Evolutionary conservation across 1,284 basidiomycete genomes (phyloP).

Genomic region (Violaceomyces palustris): DNA sequence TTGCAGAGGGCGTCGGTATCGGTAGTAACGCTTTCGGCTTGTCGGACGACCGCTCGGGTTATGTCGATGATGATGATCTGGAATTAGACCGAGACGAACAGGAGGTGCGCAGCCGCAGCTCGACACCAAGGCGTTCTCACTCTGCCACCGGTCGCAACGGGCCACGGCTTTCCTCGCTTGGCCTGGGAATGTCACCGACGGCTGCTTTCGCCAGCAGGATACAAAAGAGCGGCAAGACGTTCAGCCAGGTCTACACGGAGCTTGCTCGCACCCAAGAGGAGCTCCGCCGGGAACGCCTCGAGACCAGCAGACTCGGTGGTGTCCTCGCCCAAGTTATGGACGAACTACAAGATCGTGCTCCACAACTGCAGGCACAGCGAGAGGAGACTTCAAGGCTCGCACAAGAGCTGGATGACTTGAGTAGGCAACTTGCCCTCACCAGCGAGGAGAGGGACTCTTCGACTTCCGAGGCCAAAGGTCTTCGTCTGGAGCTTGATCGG

Average conservation of each 20-base stretch:
- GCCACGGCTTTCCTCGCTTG: slow-evolving; percentile 2
- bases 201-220: slow-evolving; percentile 65
- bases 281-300: slow-evolving; percentile 63
- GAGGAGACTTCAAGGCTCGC: slow-evolving; percentile 43
- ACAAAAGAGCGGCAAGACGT: slow-evolving; percentile 65
- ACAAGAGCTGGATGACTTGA: slow-evolving; percentile 33
- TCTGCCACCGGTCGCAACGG: slow-evolving; percentile 16
- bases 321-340: slow-evolving; percentile 46
- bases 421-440: slow-evolving; percentile 20
- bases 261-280: slow-evolving; percentile 79
- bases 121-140: slow-evolving; percentile 15
- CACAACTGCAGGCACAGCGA: slow-evolving; percentile 46
- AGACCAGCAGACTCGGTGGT: slow-evolving; percentile 34
- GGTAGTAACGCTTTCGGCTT: too few species aligned
- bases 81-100: too few species aligned
- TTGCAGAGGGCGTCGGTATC: slow-evolving; percentile 48
- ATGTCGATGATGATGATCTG: too few species aligned
- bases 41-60: too few species aligned
- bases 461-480: slow-evolving; percentile 61
- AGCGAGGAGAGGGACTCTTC: slow-evolving; percentile 31
- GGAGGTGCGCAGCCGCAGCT: slow-evolving; percentile 12
- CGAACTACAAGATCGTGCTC: slow-evolving; percentile 45
- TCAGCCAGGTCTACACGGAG: slow-evolving; percentile 85
- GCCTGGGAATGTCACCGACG: slow-evolving; percentile 59
- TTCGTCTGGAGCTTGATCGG: slow-evolving; percentile 60